phyloP scores from a whole-genome alignment of 371 early-diverging fungal species.

The Phascolomyces articulosus region DNA sequence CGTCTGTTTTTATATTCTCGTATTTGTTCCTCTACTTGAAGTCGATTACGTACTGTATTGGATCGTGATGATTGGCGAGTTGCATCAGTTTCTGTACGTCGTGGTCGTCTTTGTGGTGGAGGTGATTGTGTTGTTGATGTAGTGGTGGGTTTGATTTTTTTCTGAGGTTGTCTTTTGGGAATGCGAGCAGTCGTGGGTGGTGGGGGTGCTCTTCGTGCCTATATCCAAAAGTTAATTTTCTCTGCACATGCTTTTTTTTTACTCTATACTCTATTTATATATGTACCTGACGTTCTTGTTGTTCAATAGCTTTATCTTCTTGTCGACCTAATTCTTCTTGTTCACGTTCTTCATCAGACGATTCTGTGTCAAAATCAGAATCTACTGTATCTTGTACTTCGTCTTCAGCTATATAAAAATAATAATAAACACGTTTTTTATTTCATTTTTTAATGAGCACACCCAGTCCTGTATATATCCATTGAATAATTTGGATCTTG shows the following conservation, averaged over 20 bases:
- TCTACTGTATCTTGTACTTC: slow-evolving; percentile 59
- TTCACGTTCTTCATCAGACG: slow-evolving; percentile 63
- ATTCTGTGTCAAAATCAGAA: slow-evolving; percentile 64
- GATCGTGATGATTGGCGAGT: slow-evolving; percentile 61
- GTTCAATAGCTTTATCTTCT: slow-evolving; percentile 46
- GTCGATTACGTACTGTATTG: slow-evolving; percentile 56
- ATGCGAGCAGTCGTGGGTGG: neutral
- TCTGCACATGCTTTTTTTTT: neutral
- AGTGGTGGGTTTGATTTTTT: neutral
- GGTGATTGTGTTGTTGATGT: neutral
- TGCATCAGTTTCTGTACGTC: slow-evolving; percentile 7
- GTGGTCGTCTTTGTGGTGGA: neutral
- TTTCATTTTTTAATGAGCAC: no score
- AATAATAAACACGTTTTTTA: neutral
- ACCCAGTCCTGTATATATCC: no score
- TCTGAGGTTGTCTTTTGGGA: neutral
- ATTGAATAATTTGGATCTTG: neutral
- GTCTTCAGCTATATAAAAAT: slow-evolving; percentile 14
- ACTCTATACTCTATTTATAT: slow-evolving; percentile 1
- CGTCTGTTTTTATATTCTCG: slow-evolving; percentile 50
- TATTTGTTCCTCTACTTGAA: slow-evolving; percentile 55
- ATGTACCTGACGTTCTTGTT: slow-evolving; percentile 44
- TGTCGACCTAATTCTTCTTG: slow-evolving; percentile 53
- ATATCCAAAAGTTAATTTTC: neutral
- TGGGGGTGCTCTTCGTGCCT: slow-evolving; percentile 26